Conservation (phyloP, 768 basidiomycete species). For the Sporobolomyces pararoseus region DNA sequence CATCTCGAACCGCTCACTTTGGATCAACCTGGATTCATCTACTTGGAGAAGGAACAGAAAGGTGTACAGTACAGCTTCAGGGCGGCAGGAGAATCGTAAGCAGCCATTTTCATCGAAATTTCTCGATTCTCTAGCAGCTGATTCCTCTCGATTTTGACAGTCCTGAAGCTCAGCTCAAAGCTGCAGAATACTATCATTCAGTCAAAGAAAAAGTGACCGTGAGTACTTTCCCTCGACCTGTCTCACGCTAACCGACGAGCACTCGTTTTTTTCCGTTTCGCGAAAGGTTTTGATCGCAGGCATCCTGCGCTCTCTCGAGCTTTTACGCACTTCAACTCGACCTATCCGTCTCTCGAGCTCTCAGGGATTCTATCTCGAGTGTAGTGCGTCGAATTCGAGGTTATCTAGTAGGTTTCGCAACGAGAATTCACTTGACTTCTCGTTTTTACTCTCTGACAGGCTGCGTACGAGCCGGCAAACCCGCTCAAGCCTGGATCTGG, state of each 20-base stretch:
- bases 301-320: not conserved
- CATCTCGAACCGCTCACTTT: not conserved
- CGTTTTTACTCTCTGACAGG: no score
- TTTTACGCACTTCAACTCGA: not conserved
- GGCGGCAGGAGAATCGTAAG: not conserved
- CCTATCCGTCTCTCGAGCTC: slow-evolving; percentile 16
- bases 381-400: not conserved
- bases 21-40: not conserved
- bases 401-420: no score
- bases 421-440: no score
- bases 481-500: not conserved
- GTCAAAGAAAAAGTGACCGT: slow-evolving; percentile 20
- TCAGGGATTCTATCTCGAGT: slow-evolving; percentile 26
- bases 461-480: not conserved
- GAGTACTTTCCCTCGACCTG: not conserved
- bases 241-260: not conserved
- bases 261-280: not conserved
- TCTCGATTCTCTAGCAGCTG: not conserved
- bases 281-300: not conserved
- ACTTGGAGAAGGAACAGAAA: not conserved
- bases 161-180: not conserved
- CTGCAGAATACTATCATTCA: no score
- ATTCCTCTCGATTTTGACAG: no score
- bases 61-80: slow-evolving; percentile 14
- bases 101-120: not conserved